Conservation (phyloP, 1,284 basidiomycete genomes). For the Athelia psychrophila region DNA sequence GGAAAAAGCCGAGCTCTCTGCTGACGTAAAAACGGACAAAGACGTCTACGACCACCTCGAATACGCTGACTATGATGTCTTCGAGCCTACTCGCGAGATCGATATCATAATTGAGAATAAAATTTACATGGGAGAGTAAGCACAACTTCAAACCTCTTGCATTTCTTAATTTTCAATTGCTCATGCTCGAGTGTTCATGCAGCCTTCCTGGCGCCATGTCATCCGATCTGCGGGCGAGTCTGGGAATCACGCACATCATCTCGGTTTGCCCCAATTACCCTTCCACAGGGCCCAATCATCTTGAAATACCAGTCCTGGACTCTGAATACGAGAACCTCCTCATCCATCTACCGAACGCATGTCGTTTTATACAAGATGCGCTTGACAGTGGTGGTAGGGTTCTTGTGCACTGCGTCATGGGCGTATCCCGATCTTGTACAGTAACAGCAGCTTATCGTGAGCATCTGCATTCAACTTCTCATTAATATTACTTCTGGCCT, state of each 20-base stretch:
- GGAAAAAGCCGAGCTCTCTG: no score
- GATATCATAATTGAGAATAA: constrained; percentile 41
- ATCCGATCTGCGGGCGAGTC: constrained; percentile 30
- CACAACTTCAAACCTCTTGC: background rate
- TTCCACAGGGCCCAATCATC: constrained; percentile 38
- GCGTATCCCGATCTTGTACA: constrained; percentile 67
- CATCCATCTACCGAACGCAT: constrained; percentile 49
- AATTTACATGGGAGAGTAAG: constrained; percentile 55
- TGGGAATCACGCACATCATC: constrained; percentile 55
- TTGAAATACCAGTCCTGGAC: constrained; percentile 52
- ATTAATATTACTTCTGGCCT: background rate
- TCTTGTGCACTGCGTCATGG: constrained; percentile 77
- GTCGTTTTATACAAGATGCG: constrained; percentile 52
- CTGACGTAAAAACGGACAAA: no score
- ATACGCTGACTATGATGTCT: background rate
- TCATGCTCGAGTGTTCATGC: constrained; percentile 1
- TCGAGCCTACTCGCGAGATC: constrained; percentile 13
- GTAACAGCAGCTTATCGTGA: constrained; percentile 63
- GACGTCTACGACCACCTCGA: background rate
- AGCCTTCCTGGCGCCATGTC: constrained; percentile 51
- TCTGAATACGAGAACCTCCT: constrained; percentile 60
- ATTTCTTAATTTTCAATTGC: no score
- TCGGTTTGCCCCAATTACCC: constrained; percentile 59
- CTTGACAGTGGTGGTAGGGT: constrained; percentile 47
- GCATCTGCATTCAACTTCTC: constrained; percentile 16